Evolutionary conservation across 2,329 filamentous ascomycete species (phyloP), one percentile per base, ranked within the genome.

Genomic region (Thielaviopsis euricoi): DNA sequence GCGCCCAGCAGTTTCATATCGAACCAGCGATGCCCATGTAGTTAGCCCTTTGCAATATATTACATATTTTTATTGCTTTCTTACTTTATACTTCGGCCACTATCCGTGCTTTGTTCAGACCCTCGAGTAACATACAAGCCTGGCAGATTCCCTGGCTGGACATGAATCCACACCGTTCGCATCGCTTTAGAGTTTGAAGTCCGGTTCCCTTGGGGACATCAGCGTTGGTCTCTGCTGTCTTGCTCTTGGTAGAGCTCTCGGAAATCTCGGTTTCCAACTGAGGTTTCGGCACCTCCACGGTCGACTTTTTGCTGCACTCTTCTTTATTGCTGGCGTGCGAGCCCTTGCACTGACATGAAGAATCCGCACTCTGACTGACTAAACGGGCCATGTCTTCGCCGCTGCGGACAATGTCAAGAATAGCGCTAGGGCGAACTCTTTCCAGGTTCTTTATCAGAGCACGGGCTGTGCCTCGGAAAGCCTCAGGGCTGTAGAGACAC

Each of bases 401-500:
- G 66, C 90, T 96, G 59, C 86, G 79, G 26, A 98, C 91, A 56
- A 98, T 89, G 67, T 98, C 93, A 58, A 98, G 68, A 55, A 98
- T 97, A 3, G 91, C 90, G 66, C 90, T 96, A 1, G 93, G 91
- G 1, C 93, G 79, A 7, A 98, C 88, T 64, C 86, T 86, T 71
- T 98, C 93, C 33, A 98, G 74, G 64, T 91, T 95, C 73, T 98
- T 98, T 70, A 98, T 95, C 60, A 98, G 73, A 25, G 85, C 87
- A 62, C 93, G 80, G 1, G 93, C 93, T 63, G 88, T 95, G 2
- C 93, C 93, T 60, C 93, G 80, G 67, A 98, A 98, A 1, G 93
- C 93, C 71, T 98, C 93, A 0, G 93, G 93, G 57, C 89, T 95
- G 74, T 98, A 98, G 61, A 98, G 89, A 74, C 93, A 98, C 71